Evolutionary conservation across 371 early-diverging fungal species (phyloP).

Genomic region (Umbelopsis sp.): DNA sequence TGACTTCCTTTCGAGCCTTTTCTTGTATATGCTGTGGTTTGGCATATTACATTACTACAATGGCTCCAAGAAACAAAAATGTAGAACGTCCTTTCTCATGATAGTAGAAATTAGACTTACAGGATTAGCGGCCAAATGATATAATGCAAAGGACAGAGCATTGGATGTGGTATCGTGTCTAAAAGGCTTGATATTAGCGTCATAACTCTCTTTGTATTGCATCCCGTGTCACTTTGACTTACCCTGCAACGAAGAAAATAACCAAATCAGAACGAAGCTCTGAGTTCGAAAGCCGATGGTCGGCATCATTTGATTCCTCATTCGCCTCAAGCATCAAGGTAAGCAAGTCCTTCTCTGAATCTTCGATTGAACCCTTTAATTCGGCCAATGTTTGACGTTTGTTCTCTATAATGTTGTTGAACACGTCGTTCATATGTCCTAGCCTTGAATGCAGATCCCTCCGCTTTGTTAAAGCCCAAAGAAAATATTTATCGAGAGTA

Average conservation of each 20-base stretch:
- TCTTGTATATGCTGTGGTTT: neutral
- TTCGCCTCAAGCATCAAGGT: slow-evolving; percentile 45
- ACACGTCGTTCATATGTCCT: neutral
- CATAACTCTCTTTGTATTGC: too few relatives aligned
- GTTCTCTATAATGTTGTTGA: neutral
- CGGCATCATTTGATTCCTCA: slow-evolving; percentile 30
- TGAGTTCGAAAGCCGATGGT: slow-evolving; percentile 42
- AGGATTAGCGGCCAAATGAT: slow-evolving; percentile 26
- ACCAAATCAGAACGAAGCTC: slow-evolving; percentile 40
- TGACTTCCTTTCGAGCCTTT: slow-evolving; percentile 9
- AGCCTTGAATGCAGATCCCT: neutral
- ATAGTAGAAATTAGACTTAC: neutral
- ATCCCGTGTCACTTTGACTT: too few relatives aligned
- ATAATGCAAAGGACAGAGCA: slow-evolving; percentile 25
- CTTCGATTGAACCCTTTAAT: neutral
- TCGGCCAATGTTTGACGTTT: neutral
- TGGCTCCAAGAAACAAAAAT: too few relatives aligned
- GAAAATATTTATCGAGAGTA: slow-evolving; percentile 24
- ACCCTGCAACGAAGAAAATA: slow-evolving; percentile 25
- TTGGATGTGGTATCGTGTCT: slow-evolving; percentile 25
- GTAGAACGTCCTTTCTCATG: too few relatives aligned
- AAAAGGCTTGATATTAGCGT: neutral
- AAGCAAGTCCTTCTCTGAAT: slow-evolving; percentile 37
- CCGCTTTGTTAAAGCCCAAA: slow-evolving; percentile 29
- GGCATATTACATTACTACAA: too few relatives aligned